Base-by-base conservation (phyloP, 2,329 filamentous ascomycete genomes). In the Monosporascus sp. region DNA sequence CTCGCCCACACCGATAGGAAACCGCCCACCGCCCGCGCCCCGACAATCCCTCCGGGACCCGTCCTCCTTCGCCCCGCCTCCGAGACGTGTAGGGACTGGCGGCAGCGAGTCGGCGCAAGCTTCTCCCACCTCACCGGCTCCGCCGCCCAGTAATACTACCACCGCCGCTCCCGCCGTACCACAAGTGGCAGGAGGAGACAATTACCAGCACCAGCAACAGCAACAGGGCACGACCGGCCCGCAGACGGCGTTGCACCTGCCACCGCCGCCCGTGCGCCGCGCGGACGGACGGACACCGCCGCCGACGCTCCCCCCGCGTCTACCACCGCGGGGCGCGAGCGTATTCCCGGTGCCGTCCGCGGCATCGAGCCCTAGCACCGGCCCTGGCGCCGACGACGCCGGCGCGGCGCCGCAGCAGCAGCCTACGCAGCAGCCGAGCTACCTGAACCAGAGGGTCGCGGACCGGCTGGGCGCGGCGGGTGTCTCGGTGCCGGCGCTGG, bases 61-160 rank as follows among this genome's bases (percentile, higher is more conserved):
- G 1, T 70, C 82, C 1, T 81, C 84, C 17, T 96, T 96, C 67
- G 90, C 82, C 2, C 89, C 91, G 24, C 91, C 91, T 26, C 91
- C 91, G 0, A 92, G 83, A 63, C 87, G 81, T 56, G 70, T 66
- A 14, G 64, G 62, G 17, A 51, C 40, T 27, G 52, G 58, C 31
- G 59, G 58, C 9, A 48, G 24, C 37, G 22, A 19, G n/a, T 35
- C 31, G 31, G 31, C 31, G 31, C 31, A 35, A 5, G 31, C 72
- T 38, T 68, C 68, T 27, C 63, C 65, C 54, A 58, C 69, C 44
- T 79, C 65, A 71, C 74, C 53, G 71, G 69, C 65, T 62, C 44
- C 59, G 56, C 16, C 60, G 64, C 3, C 50, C 37, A 2, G 19
- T 37, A 63, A 73, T 37, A 63, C 73, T 19, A 68, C 73, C 24